Evolutionary conservation across 805 yeast species (phyloP), one percentile per base, ranked within the genome.

Genomic region (Priceomyces castillae): DNA sequence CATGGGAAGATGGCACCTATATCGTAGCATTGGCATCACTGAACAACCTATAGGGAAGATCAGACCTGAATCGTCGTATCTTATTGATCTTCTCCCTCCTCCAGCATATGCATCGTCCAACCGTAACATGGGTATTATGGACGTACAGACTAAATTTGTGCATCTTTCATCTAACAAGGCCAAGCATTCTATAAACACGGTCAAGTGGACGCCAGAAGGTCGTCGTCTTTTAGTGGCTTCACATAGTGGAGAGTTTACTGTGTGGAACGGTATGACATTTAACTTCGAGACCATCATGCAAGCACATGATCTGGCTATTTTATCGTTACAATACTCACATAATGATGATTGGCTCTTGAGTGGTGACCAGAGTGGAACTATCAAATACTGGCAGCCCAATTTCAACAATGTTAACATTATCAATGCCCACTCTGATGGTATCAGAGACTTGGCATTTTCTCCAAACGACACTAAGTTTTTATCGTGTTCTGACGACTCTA

Each of bases 151-250:
- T 20, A 90, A 90, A 56, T 90, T 92, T 61, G 94, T 89, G 3
- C 98, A 92, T 67, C 76, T 90, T 39, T 83, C 95, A 46, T 82
- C 94, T 15, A 94, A 92, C 67, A 94, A 94, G 64, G 88, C 90
- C 9, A 84, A 86, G 57, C 97, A 92, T 67, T 87, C 95, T 2
- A 88, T 90, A 41, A 86, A 88, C 54, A 83, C 90, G 1, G 82
- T 88, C n/a, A 81, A 78, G 60, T 92, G 97, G 96, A 94, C 99
- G 0, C 98, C 98, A 0, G 97, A 90, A 53, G 98, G 97, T 0
- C 74, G 97, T 52, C 71, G 99, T 52, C 70, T 94, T 40, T 73
- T 94, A 20, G 96, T 95, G 4, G 95, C 96, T 0, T 81, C 92
- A 22, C 89, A 86, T 66, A 80, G 88, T 44, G 99, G 99, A 34